A percentile compares a stretch with the other conserved stretches of the same genome.
Evolutionary conservation across 2,329 filamentous ascomycete genomes (phyloP).

Genomic region (Exophiala mesophila): DNA sequence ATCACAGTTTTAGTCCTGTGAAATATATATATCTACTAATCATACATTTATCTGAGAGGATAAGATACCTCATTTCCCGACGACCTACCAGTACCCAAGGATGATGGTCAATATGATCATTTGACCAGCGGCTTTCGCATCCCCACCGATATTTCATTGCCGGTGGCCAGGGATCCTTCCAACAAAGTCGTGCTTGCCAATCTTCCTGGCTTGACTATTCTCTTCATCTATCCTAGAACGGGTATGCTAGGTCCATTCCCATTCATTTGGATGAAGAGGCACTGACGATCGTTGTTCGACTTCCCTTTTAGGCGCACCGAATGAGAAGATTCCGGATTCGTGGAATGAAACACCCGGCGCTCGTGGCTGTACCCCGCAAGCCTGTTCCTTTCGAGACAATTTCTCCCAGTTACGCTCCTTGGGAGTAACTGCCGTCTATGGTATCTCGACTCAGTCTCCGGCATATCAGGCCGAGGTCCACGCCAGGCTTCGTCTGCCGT

Average conservation of each 20-base stretch:
- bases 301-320: constrained; percentile 34
- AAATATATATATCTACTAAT: no score
- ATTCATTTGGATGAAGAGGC: not conserved
- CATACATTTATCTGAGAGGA: no score
- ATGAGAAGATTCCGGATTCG: constrained; percentile 37
- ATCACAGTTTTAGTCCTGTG: no score
- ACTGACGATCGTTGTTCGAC: not conserved
- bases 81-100: constrained; percentile 35
- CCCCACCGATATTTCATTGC: constrained; percentile 31
- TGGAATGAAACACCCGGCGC: constrained; percentile 43
- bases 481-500: constrained; percentile 36
- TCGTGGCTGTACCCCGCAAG: constrained; percentile 42
- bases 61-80: constrained; percentile 31
- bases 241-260: constrained; percentile 1
- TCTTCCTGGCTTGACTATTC: constrained; percentile 35
- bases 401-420: constrained; percentile 27
- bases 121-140: constrained; percentile 26
- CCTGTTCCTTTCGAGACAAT: constrained; percentile 40
- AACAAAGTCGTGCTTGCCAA: constrained; percentile 30
- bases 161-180: constrained; percentile 19
- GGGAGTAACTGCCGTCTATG: constrained; percentile 36
- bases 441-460: constrained; percentile 38
- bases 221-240: constrained; percentile 39
- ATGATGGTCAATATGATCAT: constrained; percentile 40
- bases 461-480: constrained; percentile 38